A percentile compares a stretch with the other conserved stretches of the same genome.
These are phyloP conservation scores for Chalara sp. DNA, from an alignment of 2,329 filamentous ascomycete species.

Conservation along the genomic window DNA sequence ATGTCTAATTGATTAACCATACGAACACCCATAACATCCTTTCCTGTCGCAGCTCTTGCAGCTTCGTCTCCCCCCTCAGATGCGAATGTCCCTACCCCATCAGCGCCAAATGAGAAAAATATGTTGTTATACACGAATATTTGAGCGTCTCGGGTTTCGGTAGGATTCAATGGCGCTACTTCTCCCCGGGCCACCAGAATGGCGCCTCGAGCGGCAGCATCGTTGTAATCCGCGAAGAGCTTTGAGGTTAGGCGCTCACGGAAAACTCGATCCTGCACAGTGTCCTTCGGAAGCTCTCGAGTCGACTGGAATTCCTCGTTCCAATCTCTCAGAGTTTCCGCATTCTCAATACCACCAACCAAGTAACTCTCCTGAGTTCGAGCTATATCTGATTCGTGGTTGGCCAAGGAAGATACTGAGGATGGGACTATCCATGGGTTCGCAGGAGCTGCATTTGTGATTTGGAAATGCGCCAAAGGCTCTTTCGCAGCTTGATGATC, in stretches of 20 bases:
- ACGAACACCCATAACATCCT: conserved; percentile 91
- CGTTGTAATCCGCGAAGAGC: conserved; percentile 95
- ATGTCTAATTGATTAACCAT: conserved; percentile 97
- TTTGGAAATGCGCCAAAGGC: conserved; percentile 86
- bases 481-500: conserved; percentile 82
- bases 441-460: conserved; percentile 88
- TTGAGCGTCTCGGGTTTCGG: conserved; percentile 84
- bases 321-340: conserved; percentile 93
- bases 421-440: conserved; percentile 86
- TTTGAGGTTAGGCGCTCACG: conserved; percentile 90
- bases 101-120: conserved; percentile 97
- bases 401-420: conserved; percentile 53
- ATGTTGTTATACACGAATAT: conserved; percentile 99
- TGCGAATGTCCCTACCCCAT: conserved; percentile 94
- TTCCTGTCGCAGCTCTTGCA: conserved; percentile 89
- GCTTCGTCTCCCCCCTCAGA: conserved; percentile 96
- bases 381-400: conserved; percentile 77
- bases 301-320: conserved; percentile 99
- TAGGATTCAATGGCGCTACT: conserved; percentile 89
- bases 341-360: conserved; percentile 84
- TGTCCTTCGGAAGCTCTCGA: conserved; percentile 86
- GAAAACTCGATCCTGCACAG: conserved; percentile 92
- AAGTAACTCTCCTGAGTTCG: conserved; percentile 90
- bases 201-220: conserved; percentile 86
- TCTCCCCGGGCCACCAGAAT: conserved; percentile 90